Evolutionary conservation across 208 protist genomes (phyloP).

Genomic region (Acanthamoeba sp.): DNA sequence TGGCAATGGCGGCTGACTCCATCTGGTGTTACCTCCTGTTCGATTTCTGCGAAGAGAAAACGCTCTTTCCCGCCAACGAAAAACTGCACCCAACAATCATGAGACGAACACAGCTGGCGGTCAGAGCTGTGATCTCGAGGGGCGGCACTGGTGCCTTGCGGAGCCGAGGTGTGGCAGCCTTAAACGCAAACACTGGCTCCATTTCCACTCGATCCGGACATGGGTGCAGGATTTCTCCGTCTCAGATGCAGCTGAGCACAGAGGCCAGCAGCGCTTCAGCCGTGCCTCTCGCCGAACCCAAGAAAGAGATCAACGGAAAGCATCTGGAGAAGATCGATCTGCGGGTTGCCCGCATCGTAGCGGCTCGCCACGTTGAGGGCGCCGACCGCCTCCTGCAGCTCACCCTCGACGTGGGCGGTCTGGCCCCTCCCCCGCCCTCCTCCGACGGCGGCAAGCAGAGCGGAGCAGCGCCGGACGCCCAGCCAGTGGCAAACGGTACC

Average conservation of each 20-base stretch:
- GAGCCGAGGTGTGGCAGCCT: no score
- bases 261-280: not conserved
- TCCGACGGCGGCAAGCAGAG: slow-evolving; percentile 19
- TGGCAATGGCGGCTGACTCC: not conserved
- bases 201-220: no score
- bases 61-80: not conserved
- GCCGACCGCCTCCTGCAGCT: slow-evolving; percentile 31
- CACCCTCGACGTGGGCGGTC: slow-evolving; percentile 46
- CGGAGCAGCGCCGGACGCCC: not conserved
- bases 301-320: slow-evolving; percentile 48
- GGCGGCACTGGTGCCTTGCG: no score
- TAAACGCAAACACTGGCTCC: no score
- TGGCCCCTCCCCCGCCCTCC: slow-evolving; percentile 14
- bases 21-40: not conserved
- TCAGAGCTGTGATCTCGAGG: no score
- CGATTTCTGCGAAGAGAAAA: not conserved
- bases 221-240: no score
- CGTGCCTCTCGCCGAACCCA: not conserved
- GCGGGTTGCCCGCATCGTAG: slow-evolving; percentile 28
- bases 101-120: no score
- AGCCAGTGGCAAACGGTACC: not conserved
- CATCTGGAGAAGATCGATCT: slow-evolving; percentile 45
- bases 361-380: not conserved
- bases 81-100: no score
- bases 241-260: not conserved